A percentile compares a stretch with the other conserved stretches of the same genome.
These are phyloP conservation scores for Mentha longifolia DNA, from an alignment of 257 asterid species.

Conservation along the genomic window DNA sequence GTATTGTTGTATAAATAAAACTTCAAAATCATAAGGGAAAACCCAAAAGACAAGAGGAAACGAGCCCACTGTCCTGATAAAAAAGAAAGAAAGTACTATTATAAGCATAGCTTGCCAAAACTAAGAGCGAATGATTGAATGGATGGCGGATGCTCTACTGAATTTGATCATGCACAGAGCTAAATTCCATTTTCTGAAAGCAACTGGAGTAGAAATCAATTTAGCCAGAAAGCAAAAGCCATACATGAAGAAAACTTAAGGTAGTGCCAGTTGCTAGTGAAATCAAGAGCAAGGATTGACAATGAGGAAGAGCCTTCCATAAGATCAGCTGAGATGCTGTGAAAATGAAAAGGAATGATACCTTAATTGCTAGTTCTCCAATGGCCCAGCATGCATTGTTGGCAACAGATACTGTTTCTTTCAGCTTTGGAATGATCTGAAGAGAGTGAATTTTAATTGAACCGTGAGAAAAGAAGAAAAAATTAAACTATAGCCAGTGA, in stretches of 20 bases:
- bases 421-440: slow-evolving; percentile 81
- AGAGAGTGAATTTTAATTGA: slow-evolving; percentile 27
- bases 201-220: slow-evolving; percentile 2
- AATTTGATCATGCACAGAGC: background rate
- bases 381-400: slow-evolving; percentile 99
- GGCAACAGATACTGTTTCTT: slow-evolving; percentile 91
- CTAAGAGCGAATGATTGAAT: background rate
- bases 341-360: slow-evolving; percentile 8
- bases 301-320: background rate
- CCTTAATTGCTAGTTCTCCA: slow-evolving; percentile 77
- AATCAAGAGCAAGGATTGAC: slow-evolving; percentile 19
- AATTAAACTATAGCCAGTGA: background rate
- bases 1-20: background rate
- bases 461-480: slow-evolving; percentile 21
- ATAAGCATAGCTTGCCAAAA: background rate
- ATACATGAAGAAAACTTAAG: background rate
- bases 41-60: background rate
- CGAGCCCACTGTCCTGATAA: background rate
- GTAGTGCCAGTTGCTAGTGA: slow-evolving; percentile 1
- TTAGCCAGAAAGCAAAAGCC: background rate
- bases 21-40: background rate
- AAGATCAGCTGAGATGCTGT: slow-evolving; percentile 5
- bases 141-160: background rate
- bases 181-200: background rate
- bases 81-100: background rate